A percentile compares a stretch with the other conserved stretches of the same genome.
These are phyloP conservation scores for Metschnikowia dekortorum DNA, from an alignment of 805 yeast species.

Conservation along the genomic window DNA sequence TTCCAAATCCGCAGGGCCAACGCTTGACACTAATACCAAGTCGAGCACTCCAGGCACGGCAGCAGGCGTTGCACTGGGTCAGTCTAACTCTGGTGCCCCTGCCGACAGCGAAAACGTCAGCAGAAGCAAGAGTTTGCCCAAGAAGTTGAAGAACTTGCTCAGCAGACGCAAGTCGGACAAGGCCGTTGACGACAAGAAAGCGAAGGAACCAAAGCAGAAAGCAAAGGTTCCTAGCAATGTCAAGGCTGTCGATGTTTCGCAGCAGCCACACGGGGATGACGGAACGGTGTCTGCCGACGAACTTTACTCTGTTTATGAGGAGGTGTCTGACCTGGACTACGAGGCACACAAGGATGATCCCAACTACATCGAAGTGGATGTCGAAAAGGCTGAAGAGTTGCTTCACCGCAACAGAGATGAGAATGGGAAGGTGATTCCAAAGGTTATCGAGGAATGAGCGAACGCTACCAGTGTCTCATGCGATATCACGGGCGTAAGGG, in stretches of 20 bases:
- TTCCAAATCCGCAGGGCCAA: slow-evolving; percentile 10
- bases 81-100: slow-evolving; percentile 4
- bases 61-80: slow-evolving; percentile 21
- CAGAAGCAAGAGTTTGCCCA: slow-evolving; percentile 16
- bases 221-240: neutral
- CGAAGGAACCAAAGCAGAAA: slow-evolving; percentile 3
- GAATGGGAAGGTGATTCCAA: slow-evolving; percentile 1
- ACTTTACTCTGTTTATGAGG: slow-evolving; percentile 36
- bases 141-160: slow-evolving; percentile 17
- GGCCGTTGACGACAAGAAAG: neutral
- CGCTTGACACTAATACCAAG: neutral
- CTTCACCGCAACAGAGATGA: slow-evolving; percentile 11
- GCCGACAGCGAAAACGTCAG: slow-evolving; percentile 3
- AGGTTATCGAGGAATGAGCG: neutral
- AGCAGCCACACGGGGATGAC: slow-evolving; percentile 7
- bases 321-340: slow-evolving; percentile 46
- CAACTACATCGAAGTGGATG: slow-evolving; percentile 39
- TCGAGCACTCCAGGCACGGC: slow-evolving; percentile 15
- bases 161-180: slow-evolving; percentile 9
- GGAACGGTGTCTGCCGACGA: slow-evolving; percentile 14
- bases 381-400: slow-evolving; percentile 15
- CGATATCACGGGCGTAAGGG: no score
- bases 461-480: no score
- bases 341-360: slow-evolving; percentile 45
- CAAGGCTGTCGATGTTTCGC: slow-evolving; percentile 7